Base-by-base conservation (phyloP, 2,329 filamentous ascomycete genomes). In the Cladosporium sphaerospermum region DNA sequence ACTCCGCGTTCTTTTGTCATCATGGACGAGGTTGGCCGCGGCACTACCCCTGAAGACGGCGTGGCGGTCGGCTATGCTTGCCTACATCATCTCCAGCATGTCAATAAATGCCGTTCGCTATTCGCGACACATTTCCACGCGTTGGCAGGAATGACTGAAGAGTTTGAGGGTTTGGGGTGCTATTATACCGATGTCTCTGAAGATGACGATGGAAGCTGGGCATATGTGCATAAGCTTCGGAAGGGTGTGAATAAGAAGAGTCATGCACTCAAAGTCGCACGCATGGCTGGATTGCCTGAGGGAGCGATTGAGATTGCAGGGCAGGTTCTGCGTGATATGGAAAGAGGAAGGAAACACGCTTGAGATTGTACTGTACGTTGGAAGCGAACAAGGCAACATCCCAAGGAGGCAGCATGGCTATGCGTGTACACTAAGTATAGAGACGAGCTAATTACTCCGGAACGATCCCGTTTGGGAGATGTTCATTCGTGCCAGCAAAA, bases 21-120 rank as follows among this genome's bases (percentile, higher is more conserved):
- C 69, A 97, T 99, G 92, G 93, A 99, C 69, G 93, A 99, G 74
- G 88, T 99, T 36, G 93, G 93, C 0, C 80, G 93, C 45, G 93
- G 93, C 8, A 99, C 95, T 0, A 96, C 93, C 16, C 90, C 92
- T 0, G 86, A 92, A 64, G 93, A 97, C 67, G 93, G 93, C 2
- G 81, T 86, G 2, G 93, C 93, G 1, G 86, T 99, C 1, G 89
- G 89, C 0, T 97, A 87, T 69, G 93, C 92, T 1, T 90, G 86
- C 64, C 74, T 99, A 46, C 82, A 92, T 65, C 89, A 97, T 69
- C 75, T 99, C 13, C 85, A 89, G 61, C 78, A 83, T 45, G 75
- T 86, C 18, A 96, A 93, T 67, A 77, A 78, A 65, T 89, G 87
- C 66, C 81, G 93, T 11, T 84, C 86, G 0, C 75, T 99, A 40